These are phyloP conservation scores for Emericellopsis atlantica DNA, from an alignment of 2,329 filamentous ascomycete genomes.

Conservation along the genomic window DNA sequence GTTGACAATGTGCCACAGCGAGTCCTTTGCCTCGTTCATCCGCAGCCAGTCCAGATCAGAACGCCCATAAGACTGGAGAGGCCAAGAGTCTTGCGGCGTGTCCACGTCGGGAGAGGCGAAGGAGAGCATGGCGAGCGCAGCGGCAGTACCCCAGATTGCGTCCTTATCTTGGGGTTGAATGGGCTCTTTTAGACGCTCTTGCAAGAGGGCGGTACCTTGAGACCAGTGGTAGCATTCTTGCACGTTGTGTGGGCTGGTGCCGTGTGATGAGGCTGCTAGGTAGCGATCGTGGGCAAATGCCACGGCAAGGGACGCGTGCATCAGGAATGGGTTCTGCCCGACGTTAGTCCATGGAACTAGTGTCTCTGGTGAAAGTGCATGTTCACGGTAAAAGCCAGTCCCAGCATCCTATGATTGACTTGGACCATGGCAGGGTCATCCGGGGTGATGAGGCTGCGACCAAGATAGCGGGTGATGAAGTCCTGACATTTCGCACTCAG, in stretches of 20 bases:
- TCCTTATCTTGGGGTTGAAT: constrained; percentile 24
- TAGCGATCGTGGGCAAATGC: constrained; percentile 25
- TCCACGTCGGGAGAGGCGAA: constrained; percentile 25
- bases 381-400: constrained; percentile 21
- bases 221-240: constrained; percentile 31
- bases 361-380: background rate
- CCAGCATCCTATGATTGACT: constrained; percentile 24
- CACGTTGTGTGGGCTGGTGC: constrained; percentile 10
- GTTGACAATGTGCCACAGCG: constrained; percentile 18
- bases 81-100: constrained; percentile 18
- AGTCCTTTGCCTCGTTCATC: constrained; percentile 21
- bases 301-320: constrained; percentile 31
- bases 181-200: constrained; percentile 18
- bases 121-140: constrained; percentile 23
- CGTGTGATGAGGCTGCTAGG: constrained; percentile 4
- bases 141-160: constrained; percentile 31
- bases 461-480: constrained; percentile 25
- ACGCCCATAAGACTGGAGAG: constrained; percentile 10
- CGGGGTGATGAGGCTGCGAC: constrained; percentile 20
- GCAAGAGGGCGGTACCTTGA: constrained; percentile 25
- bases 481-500: constrained; percentile 25
- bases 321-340: constrained; percentile 26
- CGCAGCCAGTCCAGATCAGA: constrained; percentile 21
- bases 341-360: background rate
- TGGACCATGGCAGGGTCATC: constrained; percentile 21